Evolutionary conservation across 2,329 filamentous ascomycete genomes (phyloP), one percentile per base, ranked within the genome.

Genomic region (Exophiala sp.): DNA sequence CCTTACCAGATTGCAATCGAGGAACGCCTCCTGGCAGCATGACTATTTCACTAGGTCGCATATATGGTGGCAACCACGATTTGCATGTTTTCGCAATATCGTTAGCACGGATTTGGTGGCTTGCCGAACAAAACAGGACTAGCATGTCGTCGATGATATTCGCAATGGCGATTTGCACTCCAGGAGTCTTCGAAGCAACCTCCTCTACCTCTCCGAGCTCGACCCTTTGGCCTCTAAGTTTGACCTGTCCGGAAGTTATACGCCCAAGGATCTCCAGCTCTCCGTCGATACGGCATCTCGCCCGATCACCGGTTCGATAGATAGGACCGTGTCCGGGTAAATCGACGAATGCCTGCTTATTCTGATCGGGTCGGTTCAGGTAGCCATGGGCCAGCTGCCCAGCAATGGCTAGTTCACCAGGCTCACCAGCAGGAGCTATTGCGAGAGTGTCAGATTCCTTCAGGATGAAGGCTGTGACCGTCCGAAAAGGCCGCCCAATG

Each of bases 231-330:
- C 89, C 89, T 46, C 88, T 79, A 6, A 95, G 73, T 67, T 95
- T 95, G 43, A 95, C 82, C 65, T 96, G 90, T 0, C 87, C 88
- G 43, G 81, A 80, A 1, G 79, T 78, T 10, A 95, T 82, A 9
- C 90, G 82, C 0, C 90, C 90, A 27, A 90, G 74, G 62, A 87
- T 94, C 64, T 95, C 86, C n/a, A 96, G 73, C 0, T 76, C 79
- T 1, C 88, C 87, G 52, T 85, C 75, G 0, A 73, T 59, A 1
- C 77, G 75, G 42, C 95, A 74, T 18, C 79, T 77, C 3, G 86
- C 90, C 63, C 85, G 88, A 66, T 96, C 90, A 0, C 89, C 89
- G 0, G 89, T 95, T 23, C 86, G 78, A 66, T 96, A 96, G 0
- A 94, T 70, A 2, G 75, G 73, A 2, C 87, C 89, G 63, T 81